Evolutionary conservation across 2,329 filamentous ascomycete genomes (phyloP), one percentile per base, ranked within the genome.

Genomic region (Apiospora aurea): DNA sequence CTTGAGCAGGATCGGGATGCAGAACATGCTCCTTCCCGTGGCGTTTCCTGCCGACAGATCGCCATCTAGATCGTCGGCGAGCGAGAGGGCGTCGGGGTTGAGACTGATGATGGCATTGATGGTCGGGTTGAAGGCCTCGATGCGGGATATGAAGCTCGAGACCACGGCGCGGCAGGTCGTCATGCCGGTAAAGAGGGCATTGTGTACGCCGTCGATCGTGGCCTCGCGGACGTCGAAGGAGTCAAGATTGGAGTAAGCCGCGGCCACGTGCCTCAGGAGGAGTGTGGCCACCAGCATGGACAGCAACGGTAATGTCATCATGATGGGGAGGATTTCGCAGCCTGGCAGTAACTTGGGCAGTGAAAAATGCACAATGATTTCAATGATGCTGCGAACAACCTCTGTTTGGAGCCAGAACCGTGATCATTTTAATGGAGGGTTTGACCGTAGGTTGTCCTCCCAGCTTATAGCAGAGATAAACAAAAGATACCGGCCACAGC

Each of bases 1-100:
- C 78, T 92, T 92, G 7, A 92, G 80, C 5, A 92, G 77, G 16
- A 91, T 79, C 0, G 90, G 90, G 24, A 92, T 83, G 76, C 90
- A 90, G 78, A 92, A 89, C 1, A 92, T 81, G 0, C 84, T 77
- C 0, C 85, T 86, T 8, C 57, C 29, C 57, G 57, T 85, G 34
- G 82, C 81, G 76, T 90, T 88, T 3, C 85, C 85, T 2, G 82
- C 77, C 2, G 82, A 79, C 10, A 90, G 78, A 16, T 78, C 76
- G 14, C 75, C 73, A 76, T 92, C 89, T 38, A 89, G 78, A 0
- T 80, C 76, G 71, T 88, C 85, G 5, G 90, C 90, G 8, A 82
- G 80, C 4, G 72, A 70, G 13, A 83, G 78, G 0, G 80, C 80
- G 16, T 79, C 73, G 0, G 86, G 83, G 71, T 89, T 88, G 13